A percentile compares a stretch with the other conserved stretches of the same genome.
Evolutionary conservation across 768 basidiomycete species (phyloP).

Genomic region (Collybiopsis luxurians): DNA sequence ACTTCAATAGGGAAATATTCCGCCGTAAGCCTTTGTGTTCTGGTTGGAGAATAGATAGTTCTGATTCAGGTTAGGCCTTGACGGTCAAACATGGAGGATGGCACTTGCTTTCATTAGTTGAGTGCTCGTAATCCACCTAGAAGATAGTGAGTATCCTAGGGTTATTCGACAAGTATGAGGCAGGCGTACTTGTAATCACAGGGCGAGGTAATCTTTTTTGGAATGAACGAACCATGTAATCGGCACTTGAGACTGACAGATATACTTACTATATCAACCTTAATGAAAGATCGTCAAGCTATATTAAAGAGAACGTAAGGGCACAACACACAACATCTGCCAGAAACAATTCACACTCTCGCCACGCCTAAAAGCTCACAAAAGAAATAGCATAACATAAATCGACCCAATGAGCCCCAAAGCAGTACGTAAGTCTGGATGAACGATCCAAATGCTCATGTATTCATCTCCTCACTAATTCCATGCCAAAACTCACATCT

Average conservation of each 20-base stretch:
- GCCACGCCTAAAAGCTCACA: too few species aligned
- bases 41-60: background rate
- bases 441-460: background rate
- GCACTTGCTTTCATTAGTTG: slow-evolving; percentile 46
- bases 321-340: slow-evolving; percentile 36
- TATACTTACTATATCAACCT: slow-evolving; percentile 52
- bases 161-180: too few species aligned
- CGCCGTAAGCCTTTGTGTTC: background rate
- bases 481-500: slow-evolving; percentile 2
- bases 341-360: too few species aligned
- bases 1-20: slow-evolving; percentile 44
- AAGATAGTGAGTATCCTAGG: background rate
- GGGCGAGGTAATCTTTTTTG: slow-evolving; percentile 53
- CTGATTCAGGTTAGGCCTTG: background rate
- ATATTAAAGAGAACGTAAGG: background rate
- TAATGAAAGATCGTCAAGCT: background rate
- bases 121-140: slow-evolving; percentile 34
- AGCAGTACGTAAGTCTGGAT: too few species aligned
- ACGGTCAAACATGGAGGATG: background rate
- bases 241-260: background rate
- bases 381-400: too few species aligned
- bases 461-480: background rate
- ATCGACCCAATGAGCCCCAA: too few species aligned
- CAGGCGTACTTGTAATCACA: slow-evolving; percentile 59
- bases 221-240: background rate